A percentile compares a stretch with the other conserved stretches of the same genome.
These are phyloP conservation scores for Suillus paluster DNA, from an alignment of 768 basidiomycete genomes.

Conservation along the genomic window DNA sequence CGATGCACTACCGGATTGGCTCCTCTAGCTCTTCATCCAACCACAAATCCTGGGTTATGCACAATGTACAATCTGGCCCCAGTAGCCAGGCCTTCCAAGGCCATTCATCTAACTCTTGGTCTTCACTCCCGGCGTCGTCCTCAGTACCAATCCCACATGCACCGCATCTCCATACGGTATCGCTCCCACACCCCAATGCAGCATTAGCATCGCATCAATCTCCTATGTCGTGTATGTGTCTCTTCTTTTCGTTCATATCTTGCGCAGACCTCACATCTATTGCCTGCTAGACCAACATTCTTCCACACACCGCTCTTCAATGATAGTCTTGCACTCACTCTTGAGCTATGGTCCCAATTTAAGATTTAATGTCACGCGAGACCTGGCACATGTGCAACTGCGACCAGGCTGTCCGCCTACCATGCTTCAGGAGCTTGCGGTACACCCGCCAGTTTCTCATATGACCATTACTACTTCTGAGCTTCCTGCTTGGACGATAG, in stretches of 20 bases:
- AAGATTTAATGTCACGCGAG: constrained; percentile 31
- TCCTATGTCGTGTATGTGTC: constrained; percentile 26
- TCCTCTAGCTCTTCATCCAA: constrained; percentile 14
- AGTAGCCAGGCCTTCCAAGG: constrained; percentile 6
- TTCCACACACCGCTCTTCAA: constrained; percentile 7
- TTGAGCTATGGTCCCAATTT: constrained; percentile 20
- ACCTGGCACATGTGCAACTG: constrained; percentile 28
- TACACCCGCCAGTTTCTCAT: constrained; percentile 21
- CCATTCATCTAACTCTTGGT: constrained; percentile 1
- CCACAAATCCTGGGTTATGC: constrained; percentile 24
- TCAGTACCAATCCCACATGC: constrained; percentile 28
- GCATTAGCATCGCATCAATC: constrained; percentile 22
- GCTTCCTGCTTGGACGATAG: constrained; percentile 34
- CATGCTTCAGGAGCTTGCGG: constrained; percentile 25
- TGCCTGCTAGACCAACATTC: constrained; percentile 14
- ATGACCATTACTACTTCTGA: constrained; percentile 26
- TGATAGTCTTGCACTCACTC: constrained; percentile 31
- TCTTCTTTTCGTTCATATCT: not conserved
- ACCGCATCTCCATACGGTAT: constrained; percentile 30
- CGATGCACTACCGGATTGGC: constrained; percentile 22
- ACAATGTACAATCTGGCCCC: constrained; percentile 13
- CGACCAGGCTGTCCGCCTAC: constrained; percentile 19
- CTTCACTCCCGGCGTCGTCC: constrained; percentile 16
- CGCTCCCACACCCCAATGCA: constrained; percentile 38
- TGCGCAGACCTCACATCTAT: constrained; percentile 6